Conservation (phyloP, 73 alveolate species). For the Uronychia binucleata region DNA sequence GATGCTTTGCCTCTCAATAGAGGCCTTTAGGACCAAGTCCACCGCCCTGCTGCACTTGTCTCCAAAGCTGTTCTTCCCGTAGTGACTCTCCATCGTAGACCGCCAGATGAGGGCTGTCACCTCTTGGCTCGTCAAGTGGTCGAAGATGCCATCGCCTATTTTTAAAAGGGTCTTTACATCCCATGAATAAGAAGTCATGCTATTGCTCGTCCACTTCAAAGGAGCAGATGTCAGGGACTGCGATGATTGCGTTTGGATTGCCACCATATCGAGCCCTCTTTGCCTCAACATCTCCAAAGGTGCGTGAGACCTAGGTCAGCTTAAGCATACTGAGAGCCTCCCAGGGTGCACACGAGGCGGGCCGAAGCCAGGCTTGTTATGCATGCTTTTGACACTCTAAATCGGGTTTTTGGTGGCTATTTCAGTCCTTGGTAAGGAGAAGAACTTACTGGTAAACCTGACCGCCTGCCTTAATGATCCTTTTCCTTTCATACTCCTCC, state of each 20-base stretch:
- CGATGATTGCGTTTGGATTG: slow-evolving; percentile 68
- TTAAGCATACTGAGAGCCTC: slow-evolving; percentile 46
- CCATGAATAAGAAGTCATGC: slow-evolving; percentile 72
- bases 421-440: not conserved
- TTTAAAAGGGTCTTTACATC: slow-evolving; percentile 3
- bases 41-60: slow-evolving; percentile 22
- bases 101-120: slow-evolving; percentile 71
- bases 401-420: not conserved
- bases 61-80: not conserved
- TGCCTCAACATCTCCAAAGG: slow-evolving; percentile 83
- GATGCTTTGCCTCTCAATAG: slow-evolving; percentile 45
- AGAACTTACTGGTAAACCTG: slow-evolving; percentile 65
- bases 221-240: slow-evolving; percentile 66
- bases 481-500: slow-evolving; percentile 79
- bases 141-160: slow-evolving; percentile 83
- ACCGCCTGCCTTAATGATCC: slow-evolving; percentile 93
- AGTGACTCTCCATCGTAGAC: not conserved
- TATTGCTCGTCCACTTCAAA: slow-evolving; percentile 55
- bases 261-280: slow-evolving; percentile 68
- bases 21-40: slow-evolving; percentile 37
- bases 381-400: slow-evolving; percentile 6
- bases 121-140: slow-evolving; percentile 77
- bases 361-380: slow-evolving; percentile 34
- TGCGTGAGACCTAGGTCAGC: slow-evolving; percentile 40
- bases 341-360: slow-evolving; percentile 84